Evolutionary conservation across 495 filamentous ascomycete species (phyloP), one percentile per base, ranked within the genome.

Genomic region (Hyaloscypha hepaticicola): DNA sequence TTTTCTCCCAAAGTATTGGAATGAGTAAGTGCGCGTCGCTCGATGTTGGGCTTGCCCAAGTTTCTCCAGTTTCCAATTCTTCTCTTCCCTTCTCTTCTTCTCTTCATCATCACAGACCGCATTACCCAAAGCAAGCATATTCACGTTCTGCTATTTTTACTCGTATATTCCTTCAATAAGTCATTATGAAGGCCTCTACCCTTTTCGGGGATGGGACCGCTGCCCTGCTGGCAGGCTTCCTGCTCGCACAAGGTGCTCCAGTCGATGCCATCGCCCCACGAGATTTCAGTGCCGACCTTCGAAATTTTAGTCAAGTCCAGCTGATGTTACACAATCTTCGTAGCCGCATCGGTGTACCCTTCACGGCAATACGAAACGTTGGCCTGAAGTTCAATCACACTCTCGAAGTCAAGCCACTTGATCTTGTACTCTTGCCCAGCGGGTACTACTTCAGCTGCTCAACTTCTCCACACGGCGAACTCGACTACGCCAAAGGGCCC

Each of bases 261-360:
- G 16, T 28, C 16, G 14, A 41, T 14, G 22, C 45, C 21, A 57
- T 41, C 21, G 29, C 19, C 11, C n/a, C 50, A 9, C 48, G 48
- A 22, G 50, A 48, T 41, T 55, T 55, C 52, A 56, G 34, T 16
- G 50, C 38, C 22, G 50, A 63, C 26, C 21, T 25, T 2, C 25
- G 51, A 21, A 55, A 56, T n/a, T 56, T 63, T 22, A 26, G 48
- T 24, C 51, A 52, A 51, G 21, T 63, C 33, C 38, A n/a, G 16
- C 31, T 45, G 16, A 5, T 27, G 2, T 48, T 55, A 33, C 50
- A 63, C 31, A 63, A 63, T 29, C 25, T 63, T 31, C 50, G 52
- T 9, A 63, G 50, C 25, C 22, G 31, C 16, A 41, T 63, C 27
- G 52, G 52, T 14, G 31, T 62, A 4, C 49, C 60, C 21, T 53